Evolutionary conservation across 1,284 basidiomycete genomes (phyloP), one percentile per base, ranked within the genome.

Genomic region (Vanrija pseudolonga): DNA sequence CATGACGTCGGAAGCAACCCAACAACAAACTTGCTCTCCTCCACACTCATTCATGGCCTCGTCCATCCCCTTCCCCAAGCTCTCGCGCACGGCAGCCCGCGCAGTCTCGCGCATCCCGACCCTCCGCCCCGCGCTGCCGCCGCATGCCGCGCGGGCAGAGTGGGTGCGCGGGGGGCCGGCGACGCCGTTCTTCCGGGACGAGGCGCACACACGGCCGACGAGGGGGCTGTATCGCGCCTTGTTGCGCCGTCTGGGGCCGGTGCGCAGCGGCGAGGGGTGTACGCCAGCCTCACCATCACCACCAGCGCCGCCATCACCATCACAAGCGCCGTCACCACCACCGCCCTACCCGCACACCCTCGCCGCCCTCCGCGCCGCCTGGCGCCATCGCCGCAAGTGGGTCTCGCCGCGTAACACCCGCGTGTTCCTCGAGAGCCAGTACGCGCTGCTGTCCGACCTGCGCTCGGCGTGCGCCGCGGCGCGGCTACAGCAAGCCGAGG

Each of bases 121-220:
- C 12, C 2, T 32, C 32, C 11, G 4, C 12, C 32, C 32, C 2
- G 1, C 2, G 6, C 32, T 32, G 12, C 32, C 32, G 12, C 9
- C 32, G 12, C 32, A 32, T 12, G 32, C 32, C 9, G 32, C 32
- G 12, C 32, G 32, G 9, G 4, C 8, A 12, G 32, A 9, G 32
- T 32, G 32, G 32, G 32, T 32, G 2, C 32, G 6, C n/a, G n/a
- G n/a, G 12, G 12, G 0, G 32, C 32, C 32, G 32, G 32, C 32
- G 22, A 44, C 14, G 0, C 84, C 87, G 6, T 90, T 92, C 69
- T 90, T 81, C 66, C 70, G 81, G 46, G 84, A 91, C 40, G 77
- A 80, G 0, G 83, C 83, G 0, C 91, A 94, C 70, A 83, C 85
- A 23, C 73, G 85, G 26, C 89, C 90, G 3, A 90, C 88, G 0